Percentiles rank a stretch among this genome's conserved stretches.
Evolutionary conservation across 306 rosid genomes (phyloP).

Genomic region (Inga leiocalycina): DNA sequence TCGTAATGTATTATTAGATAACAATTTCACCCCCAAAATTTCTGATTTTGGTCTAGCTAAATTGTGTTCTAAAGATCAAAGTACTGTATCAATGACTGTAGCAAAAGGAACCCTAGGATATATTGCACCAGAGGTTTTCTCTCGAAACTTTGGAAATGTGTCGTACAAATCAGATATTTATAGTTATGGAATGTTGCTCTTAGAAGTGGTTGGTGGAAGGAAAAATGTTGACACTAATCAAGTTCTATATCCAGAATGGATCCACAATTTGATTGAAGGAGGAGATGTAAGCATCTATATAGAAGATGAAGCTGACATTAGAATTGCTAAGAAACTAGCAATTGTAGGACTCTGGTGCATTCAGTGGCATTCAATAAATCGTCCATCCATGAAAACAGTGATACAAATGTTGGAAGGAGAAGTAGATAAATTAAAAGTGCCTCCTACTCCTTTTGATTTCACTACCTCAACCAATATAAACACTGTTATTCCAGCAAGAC

Average conservation of each 20-base stretch:
- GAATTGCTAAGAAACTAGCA: slow-evolving; percentile 21
- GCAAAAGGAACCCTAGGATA: background rate
- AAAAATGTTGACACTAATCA: background rate
- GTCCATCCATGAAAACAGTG: slow-evolving; percentile 29
- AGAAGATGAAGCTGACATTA: background rate
- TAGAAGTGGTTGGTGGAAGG: background rate
- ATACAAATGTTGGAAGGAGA: slow-evolving; percentile 33
- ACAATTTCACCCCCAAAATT: background rate
- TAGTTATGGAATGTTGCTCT: background rate
- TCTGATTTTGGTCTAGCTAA: background rate
- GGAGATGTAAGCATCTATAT: background rate
- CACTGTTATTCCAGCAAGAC: background rate
- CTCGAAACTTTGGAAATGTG: background rate
- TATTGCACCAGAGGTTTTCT: background rate
- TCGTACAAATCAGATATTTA: background rate
- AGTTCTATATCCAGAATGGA: background rate
- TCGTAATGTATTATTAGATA: background rate
- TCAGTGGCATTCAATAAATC: slow-evolving; percentile 19
- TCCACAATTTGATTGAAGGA: background rate
- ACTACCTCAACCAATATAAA: background rate
- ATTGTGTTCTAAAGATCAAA: background rate
- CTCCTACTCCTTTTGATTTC: slow-evolving; percentile 4
- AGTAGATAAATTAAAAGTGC: background rate
- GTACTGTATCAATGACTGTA: background rate
- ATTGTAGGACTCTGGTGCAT: slow-evolving; percentile 40